These are phyloP conservation scores for Ganoderma boninense DNA, from an alignment of 1,284 basidiomycete species.

Conservation along the genomic window DNA sequence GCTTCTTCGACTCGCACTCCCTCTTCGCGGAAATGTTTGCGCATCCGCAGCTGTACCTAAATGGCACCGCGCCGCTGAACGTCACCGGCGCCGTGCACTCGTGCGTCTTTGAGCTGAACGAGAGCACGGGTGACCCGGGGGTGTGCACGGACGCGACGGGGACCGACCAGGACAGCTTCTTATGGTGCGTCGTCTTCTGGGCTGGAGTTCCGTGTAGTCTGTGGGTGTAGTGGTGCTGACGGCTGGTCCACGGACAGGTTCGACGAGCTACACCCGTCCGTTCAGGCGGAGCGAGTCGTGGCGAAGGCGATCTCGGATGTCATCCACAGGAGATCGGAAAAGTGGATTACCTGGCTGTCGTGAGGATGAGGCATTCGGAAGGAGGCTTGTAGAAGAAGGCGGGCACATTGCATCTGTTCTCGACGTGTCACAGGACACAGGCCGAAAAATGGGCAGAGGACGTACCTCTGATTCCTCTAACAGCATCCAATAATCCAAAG, in stretches of 20 bases:
- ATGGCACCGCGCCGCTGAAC: slow-evolving; percentile 65
- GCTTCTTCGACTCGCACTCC: slow-evolving; percentile 57
- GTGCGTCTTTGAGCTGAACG: slow-evolving; percentile 12
- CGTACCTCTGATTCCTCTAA: not conserved
- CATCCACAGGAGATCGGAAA: slow-evolving; percentile 54
- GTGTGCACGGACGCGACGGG: no score
- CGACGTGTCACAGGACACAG: not conserved
- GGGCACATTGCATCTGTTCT: not conserved
- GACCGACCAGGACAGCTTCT: no score
- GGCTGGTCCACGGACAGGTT: slow-evolving; percentile 46
- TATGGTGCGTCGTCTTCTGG: slow-evolving; percentile 57
- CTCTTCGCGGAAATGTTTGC: slow-evolving; percentile 61
- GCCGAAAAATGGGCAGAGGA: no score
- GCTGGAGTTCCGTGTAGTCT: no score
- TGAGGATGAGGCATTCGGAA: slow-evolving; percentile 29
- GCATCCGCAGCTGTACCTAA: slow-evolving; percentile 57
- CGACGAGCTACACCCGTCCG: slow-evolving; percentile 65
- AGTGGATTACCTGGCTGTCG: slow-evolving; percentile 61
- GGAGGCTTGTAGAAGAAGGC: not conserved
- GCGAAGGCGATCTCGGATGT: slow-evolving; percentile 56
- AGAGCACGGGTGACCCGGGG: slow-evolving; percentile 41
- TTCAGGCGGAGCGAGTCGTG: slow-evolving; percentile 62
- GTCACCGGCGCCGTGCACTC: slow-evolving; percentile 48
- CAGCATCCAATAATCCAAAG: no score
- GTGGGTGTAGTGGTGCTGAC: not conserved